phyloP scores from a whole-genome alignment of 202 grass and related monocot genomes.

The Musa balbisiana region DNA sequence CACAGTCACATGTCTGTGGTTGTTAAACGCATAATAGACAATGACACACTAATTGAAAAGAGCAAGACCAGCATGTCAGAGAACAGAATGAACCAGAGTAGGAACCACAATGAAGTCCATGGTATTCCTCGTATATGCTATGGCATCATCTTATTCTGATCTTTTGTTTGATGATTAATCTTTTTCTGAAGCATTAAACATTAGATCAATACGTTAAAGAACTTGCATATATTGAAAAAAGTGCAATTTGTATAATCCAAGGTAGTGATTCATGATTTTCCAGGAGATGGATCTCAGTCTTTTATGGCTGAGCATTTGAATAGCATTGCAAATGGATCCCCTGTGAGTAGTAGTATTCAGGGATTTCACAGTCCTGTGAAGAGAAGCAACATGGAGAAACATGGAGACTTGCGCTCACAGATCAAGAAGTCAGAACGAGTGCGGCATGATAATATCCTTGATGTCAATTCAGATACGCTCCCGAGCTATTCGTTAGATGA shows the following conservation, averaged over 20 bases:
- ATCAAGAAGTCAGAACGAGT: constrained; percentile 48
- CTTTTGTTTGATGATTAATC: background rate
- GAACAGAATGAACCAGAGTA: constrained; percentile 34
- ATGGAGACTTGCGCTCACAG: constrained; percentile 43
- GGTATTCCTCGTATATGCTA: constrained; percentile 36
- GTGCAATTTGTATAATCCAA: background rate
- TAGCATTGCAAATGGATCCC: constrained; percentile 40
- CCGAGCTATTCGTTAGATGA: constrained; percentile 78
- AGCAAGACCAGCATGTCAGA: constrained; percentile 39
- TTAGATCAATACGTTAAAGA: background rate
- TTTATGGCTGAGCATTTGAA: constrained; percentile 23
- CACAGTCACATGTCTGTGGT: constrained; percentile 99
- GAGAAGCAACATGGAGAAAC: constrained; percentile 55
- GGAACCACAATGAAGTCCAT: constrained; percentile 34
- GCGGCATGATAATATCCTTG: constrained; percentile 78
- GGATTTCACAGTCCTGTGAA: constrained; percentile 38
- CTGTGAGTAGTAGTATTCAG: constrained; percentile 22
- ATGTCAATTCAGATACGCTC: constrained; percentile 71
- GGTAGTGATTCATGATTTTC: constrained; percentile 28
- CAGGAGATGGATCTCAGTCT: constrained; percentile 32
- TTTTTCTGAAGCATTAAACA: background rate
- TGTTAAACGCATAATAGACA: constrained; percentile 54
- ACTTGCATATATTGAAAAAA: background rate
- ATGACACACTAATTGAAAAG: constrained; percentile 34
- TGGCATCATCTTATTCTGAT: constrained; percentile 12